These are phyloP conservation scores for Trichoderma polysporum DNA, from an alignment of 2,329 filamentous ascomycete species.

Conservation along the genomic window DNA sequence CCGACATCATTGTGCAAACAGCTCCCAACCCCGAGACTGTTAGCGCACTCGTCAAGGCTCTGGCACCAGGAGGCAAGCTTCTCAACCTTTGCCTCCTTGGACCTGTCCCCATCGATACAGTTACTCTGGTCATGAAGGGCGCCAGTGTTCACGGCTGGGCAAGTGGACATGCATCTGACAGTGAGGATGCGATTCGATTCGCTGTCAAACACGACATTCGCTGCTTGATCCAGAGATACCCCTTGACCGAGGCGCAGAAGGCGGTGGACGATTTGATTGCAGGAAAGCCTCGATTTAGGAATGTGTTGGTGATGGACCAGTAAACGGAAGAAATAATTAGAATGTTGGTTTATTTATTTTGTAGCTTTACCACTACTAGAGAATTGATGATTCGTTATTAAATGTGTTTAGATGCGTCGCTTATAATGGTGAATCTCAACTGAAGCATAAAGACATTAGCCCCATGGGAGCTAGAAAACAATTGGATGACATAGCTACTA, in stretches of 20 bases:
- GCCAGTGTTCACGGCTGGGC: conserved; percentile 63
- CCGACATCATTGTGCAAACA: conserved; percentile 60
- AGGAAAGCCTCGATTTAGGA: conserved; percentile 47
- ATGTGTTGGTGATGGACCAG: conserved; percentile 42
- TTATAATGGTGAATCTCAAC: too few species aligned
- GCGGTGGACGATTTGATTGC: conserved; percentile 44
- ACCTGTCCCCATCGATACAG: conserved; percentile 44
- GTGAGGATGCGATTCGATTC: conserved; percentile 66
- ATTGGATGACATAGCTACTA: too few species aligned
- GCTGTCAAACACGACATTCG: conserved; percentile 59
- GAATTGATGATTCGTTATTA: neutral
- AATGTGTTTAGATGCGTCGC: too few species aligned
- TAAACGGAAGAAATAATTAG: conserved; percentile 11
- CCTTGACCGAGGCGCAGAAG: conserved; percentile 50
- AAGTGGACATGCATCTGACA: conserved; percentile 61
- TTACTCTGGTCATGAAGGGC: conserved; percentile 47
- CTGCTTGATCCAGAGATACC: conserved; percentile 65
- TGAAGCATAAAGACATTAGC: too few species aligned
- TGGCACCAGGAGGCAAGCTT: conserved; percentile 57
- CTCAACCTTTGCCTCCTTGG: conserved; percentile 58
- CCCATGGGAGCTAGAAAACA: too few species aligned
- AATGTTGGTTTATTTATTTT: neutral
- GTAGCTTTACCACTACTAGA: neutral
- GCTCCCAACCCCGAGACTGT: conserved; percentile 60
- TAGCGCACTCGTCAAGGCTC: conserved; percentile 50